These are phyloP conservation scores for Juglanconis sp. DNA, from an alignment of 2,329 filamentous ascomycete genomes.

Conservation along the genomic window DNA sequence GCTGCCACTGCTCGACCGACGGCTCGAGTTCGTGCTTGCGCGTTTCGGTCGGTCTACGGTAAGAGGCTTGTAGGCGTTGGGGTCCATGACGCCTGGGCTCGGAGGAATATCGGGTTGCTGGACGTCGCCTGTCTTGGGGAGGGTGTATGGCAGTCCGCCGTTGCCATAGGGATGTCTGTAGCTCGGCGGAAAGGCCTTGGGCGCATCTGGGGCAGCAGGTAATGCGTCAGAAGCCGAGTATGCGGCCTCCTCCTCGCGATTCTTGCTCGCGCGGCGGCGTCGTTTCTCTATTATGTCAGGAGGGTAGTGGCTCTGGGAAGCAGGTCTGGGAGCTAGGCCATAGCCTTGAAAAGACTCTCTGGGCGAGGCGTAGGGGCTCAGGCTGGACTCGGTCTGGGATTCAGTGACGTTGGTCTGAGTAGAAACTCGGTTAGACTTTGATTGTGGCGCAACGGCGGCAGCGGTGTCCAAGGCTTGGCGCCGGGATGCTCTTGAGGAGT, in stretches of 20 bases:
- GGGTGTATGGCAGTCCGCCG: slow-evolving; percentile 29
- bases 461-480: slow-evolving; percentile 31
- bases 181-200: slow-evolving; percentile 55
- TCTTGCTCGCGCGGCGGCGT: slow-evolving; percentile 39
- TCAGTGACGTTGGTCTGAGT: slow-evolving; percentile 55
- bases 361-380: slow-evolving; percentile 56
- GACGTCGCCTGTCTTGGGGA: slow-evolving; percentile 26
- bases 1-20: slow-evolving; percentile 21
- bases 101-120: slow-evolving; percentile 22
- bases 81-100: slow-evolving; percentile 24
- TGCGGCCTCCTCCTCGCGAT: slow-evolving; percentile 39
- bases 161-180: slow-evolving; percentile 50
- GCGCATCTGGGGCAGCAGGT: slow-evolving; percentile 57
- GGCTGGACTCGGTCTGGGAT: slow-evolving; percentile 54
- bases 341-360: slow-evolving; percentile 46
- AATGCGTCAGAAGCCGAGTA: slow-evolving; percentile 30
- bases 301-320: slow-evolving; percentile 45
- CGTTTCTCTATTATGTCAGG: slow-evolving; percentile 42
- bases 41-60: slow-evolving; percentile 20
- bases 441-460: slow-evolving; percentile 33
- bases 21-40: slow-evolving; percentile 5
- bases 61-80: slow-evolving; percentile 30
- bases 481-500: slow-evolving; percentile 28
- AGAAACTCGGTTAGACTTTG: slow-evolving; percentile 50
- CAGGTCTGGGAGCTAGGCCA: slow-evolving; percentile 57